A percentile compares a stretch with the other conserved stretches of the same genome.
Conservation (phyloP, 495 filamentous ascomycete species). For the Neurospora tetraspora region DNA sequence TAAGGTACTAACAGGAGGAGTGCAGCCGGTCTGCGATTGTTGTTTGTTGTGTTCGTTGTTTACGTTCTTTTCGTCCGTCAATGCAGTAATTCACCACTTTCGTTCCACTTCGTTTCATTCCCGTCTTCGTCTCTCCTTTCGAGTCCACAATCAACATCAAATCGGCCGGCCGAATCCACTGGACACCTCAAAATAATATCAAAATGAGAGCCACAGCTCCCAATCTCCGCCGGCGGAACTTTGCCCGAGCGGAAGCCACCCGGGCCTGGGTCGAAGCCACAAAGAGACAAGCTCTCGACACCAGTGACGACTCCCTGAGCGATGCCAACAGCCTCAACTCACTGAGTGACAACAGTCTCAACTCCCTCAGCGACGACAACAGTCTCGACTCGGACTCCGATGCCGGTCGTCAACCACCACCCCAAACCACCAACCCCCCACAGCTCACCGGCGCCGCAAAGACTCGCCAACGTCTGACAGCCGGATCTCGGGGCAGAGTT, state of each 20-base stretch:
- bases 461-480: not conserved
- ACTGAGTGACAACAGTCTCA: not conserved
- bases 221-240: conserved; percentile 9
- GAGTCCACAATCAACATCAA: not conserved
- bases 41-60: conserved; percentile 1
- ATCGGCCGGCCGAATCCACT: conserved; percentile 4
- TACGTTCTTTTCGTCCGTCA: not conserved
- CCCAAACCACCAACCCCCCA: not conserved
- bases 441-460: not conserved
- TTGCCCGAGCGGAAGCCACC: conserved; percentile 8
- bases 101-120: not conserved
- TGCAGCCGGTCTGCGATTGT: conserved; percentile 12
- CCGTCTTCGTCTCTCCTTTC: not conserved
- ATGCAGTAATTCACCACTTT: not conserved
- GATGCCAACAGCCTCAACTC: not conserved
- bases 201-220: conserved; percentile 12
- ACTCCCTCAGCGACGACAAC: not conserved
- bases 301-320: not conserved
- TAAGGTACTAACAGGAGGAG: not conserved
- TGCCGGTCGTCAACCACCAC: not conserved
- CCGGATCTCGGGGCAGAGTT: not conserved
- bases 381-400: not conserved
- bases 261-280: conserved; percentile 5
- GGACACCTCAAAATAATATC: not conserved
- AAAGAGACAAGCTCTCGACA: not conserved